These are phyloP conservation scores for Stromatinia cepivora DNA, from an alignment of 2,329 filamentous ascomycete genomes.

Conservation along the genomic window DNA sequence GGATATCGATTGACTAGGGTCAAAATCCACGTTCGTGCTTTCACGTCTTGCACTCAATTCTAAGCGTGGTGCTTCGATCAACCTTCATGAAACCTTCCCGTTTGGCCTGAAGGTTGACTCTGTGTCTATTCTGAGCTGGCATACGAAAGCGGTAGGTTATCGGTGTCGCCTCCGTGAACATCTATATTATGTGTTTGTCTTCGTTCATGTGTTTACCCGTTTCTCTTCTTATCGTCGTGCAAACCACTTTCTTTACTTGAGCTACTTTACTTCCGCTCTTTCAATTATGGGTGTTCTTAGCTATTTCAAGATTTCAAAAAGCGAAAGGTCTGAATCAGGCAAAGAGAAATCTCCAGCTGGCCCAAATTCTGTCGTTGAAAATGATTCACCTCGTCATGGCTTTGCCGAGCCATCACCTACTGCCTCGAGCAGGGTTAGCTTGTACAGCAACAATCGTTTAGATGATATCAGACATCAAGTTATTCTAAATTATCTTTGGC, in stretches of 20 bases:
- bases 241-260: constrained; percentile 21
- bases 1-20: constrained; percentile 2
- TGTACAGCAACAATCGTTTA: constrained; percentile 39
- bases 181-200: constrained; percentile 22
- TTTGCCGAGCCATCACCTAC: constrained; percentile 3
- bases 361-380: constrained; percentile 12
- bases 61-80: constrained; percentile 13
- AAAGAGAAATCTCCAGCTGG: constrained; percentile 19
- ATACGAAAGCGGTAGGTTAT: constrained; percentile 14
- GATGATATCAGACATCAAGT: constrained; percentile 79
- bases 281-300: constrained; percentile 21
- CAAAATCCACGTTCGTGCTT: constrained; percentile 10
- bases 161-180: constrained; percentile 1
- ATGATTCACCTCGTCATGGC: constrained; percentile 15
- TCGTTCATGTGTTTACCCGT: constrained; percentile 17
- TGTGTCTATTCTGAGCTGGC: constrained; percentile 12
- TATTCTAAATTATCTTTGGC: constrained; percentile 80
- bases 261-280: constrained; percentile 10
- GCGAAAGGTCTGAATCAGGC: constrained; percentile 17
- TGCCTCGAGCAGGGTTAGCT: constrained; percentile 19
- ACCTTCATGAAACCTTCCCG: constrained; percentile 10
- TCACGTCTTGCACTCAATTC: neutral
- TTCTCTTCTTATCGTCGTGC: constrained; percentile 8
- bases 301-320: constrained; percentile 23
- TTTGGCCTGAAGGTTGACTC: neutral